Conservation (phyloP, 768 basidiomycete genomes). For the Clitopilus passeckerianus region DNA sequence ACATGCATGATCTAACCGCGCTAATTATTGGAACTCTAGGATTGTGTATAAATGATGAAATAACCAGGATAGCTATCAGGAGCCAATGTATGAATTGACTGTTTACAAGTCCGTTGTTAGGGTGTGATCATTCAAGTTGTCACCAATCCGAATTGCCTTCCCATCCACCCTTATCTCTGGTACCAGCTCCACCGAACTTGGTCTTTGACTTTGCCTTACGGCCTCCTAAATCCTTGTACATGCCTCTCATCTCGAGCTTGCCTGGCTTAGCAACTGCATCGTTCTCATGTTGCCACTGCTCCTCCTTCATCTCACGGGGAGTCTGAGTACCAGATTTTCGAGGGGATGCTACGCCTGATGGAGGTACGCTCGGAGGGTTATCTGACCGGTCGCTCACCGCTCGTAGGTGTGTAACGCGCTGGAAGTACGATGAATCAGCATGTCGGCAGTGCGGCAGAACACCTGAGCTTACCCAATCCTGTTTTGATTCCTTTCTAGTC, state of each 20-base stretch:
- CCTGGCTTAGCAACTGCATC: slow-evolving; percentile 51
- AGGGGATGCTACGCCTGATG: slow-evolving; percentile 13
- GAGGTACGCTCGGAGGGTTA: slow-evolving; percentile 10
- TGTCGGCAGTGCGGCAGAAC: slow-evolving; percentile 1
- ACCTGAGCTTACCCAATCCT: slow-evolving; percentile 68
- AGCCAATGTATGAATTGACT: not conserved
- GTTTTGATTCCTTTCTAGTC: slow-evolving; percentile 92
- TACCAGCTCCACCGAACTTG: slow-evolving; percentile 61
- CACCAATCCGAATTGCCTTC: slow-evolving; percentile 26
- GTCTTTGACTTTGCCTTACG: slow-evolving; percentile 73
- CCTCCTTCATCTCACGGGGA: slow-evolving; percentile 73
- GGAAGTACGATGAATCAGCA: slow-evolving; percentile 5
- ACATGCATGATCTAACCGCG: not conserved
- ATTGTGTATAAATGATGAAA: not conserved
- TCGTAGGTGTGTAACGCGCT: slow-evolving; percentile 52
- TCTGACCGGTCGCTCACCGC: slow-evolving; percentile 36
- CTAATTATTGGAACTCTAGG: not conserved
- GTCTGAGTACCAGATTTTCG: slow-evolving; percentile 65
- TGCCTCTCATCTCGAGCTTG: slow-evolving; percentile 84
- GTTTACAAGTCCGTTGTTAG: not conserved
- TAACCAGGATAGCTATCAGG: not conserved
- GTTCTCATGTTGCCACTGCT: slow-evolving; percentile 61
- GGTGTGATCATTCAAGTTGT: not conserved
- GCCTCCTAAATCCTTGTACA: slow-evolving; percentile 88
- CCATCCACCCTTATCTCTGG: slow-evolving; percentile 81